Evolutionary conservation across 352 stramenopile species (phyloP), one percentile per base, ranked within the genome.

Genomic region (Pythium grandisporangium): DNA sequence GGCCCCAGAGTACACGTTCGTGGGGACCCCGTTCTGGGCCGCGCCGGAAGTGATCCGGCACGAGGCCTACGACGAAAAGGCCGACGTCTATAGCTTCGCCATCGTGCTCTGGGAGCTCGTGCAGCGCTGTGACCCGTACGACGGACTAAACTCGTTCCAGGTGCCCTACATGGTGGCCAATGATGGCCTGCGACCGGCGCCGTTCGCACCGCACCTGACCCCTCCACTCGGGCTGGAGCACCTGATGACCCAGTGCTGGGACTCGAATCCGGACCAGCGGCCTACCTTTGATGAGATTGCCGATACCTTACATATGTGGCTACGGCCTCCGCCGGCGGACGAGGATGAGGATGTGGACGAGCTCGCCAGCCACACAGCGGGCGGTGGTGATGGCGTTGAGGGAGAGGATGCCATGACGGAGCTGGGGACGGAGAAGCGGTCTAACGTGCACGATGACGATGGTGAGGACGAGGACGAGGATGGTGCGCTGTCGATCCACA

Each of bases 61-160:
- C 37, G 76, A 89, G 23, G 48, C 66, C 13, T 89, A 86, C 43
- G 62, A 78, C 19, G 72, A 85, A 29, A 89, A 86, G 45, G 76
- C 72, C 2, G 73, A 86, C 32, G 69, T 89, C n/a, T 89, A 86
- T 42, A 86, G 72, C 44, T 86, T 63, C 41, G 66, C 48, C 8
- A 79, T 89, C 25, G 68, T 89, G 13, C 32, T 89, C 8, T 89
- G 76, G 76, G 76, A 89, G 27, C 53, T 89, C 2, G 61, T 86
- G 7, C 72, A 89, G 36, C 68, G 76, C 7, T 78, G 69, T 27
- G 76, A 86, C 17, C 73, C 76, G 8, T 89, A 86, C 50, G 66
- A 75, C n/a, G 48, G 51, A 8, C 55, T 90, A 14, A 90, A 90
- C 21, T 61, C 66, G n/a, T 84, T 84, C 39, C 76, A 87, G 42